phyloP scores from a whole-genome alignment of 1,139 yeast species.

The Pichia sp. region DNA sequence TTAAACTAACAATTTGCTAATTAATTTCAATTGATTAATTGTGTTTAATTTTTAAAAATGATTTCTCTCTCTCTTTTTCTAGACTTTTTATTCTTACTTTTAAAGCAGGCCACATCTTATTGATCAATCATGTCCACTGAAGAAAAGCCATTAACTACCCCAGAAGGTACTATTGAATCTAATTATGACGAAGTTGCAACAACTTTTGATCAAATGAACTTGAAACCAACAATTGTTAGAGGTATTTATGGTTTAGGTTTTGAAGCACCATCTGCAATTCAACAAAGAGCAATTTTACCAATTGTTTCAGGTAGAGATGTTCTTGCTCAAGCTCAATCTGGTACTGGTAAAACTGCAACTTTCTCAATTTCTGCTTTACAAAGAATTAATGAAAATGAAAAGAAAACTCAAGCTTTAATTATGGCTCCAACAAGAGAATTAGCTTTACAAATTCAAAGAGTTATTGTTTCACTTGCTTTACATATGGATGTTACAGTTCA shows the following conservation, averaged over 20 bases:
- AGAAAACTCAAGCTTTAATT: conserved; percentile 88
- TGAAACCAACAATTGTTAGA: conserved; percentile 71
- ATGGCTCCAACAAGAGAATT: conserved; percentile 99
- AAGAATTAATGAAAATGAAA: conserved; percentile 74
- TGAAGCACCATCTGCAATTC: conserved; percentile 96
- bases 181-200: conserved; percentile 96
- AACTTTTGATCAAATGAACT: conserved; percentile 81
- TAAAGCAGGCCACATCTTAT: neutral
- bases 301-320: conserved; percentile 96
- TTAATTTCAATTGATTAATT: neutral
- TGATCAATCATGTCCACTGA: conserved; percentile 22
- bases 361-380: conserved; percentile 96
- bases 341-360: conserved; percentile 99
- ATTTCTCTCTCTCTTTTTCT: neutral
- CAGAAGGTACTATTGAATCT: conserved; percentile 55
- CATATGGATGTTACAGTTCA: conserved; percentile 93
- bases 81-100: neutral
- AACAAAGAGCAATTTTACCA: conserved; percentile 96
- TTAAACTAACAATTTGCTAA: neutral
- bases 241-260: conserved; percentile 96
- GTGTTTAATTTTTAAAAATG: neutral
- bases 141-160: conserved; percentile 32
- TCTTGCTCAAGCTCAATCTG: conserved; percentile 98
- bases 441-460: conserved; percentile 97
- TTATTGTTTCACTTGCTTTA: conserved; percentile 87